Conservation (phyloP, 768 basidiomycete genomes). For the Leccinum truebloodii region DNA sequence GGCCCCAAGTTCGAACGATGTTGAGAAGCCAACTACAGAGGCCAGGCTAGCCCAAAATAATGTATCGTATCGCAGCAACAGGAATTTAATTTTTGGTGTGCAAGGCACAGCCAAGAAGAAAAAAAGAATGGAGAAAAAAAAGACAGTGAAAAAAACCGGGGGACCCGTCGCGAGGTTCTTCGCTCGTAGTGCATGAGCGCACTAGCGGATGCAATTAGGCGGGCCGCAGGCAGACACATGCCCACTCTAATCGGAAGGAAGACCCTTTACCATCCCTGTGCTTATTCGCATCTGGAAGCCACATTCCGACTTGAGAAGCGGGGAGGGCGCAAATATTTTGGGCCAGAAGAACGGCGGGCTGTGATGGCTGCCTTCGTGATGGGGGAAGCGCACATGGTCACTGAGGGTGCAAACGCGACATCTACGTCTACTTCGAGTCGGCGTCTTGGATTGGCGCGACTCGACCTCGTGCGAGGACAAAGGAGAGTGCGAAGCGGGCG, state of each 20-base stretch:
- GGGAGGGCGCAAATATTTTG: slow-evolving; percentile 8
- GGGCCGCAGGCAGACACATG: slow-evolving; percentile 34
- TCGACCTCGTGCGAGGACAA: slow-evolving; percentile 17
- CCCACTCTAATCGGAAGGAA: slow-evolving; percentile 18
- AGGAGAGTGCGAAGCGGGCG: slow-evolving; percentile 5
- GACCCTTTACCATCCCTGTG: slow-evolving; percentile 28
- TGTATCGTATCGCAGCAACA: neutral
- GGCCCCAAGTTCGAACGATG: slow-evolving; percentile 6
- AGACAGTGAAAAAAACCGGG: slow-evolving; percentile 4
- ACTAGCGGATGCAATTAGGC: slow-evolving; percentile 26
- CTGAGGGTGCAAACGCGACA: neutral
- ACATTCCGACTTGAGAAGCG: slow-evolving; percentile 18
- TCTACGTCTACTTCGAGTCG: slow-evolving; percentile 6
- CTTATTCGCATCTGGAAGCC: slow-evolving; percentile 18
- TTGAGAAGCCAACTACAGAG: neutral
- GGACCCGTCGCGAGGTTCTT: slow-evolving; percentile 14
- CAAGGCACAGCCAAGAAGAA: slow-evolving; percentile 19
- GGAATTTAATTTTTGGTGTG: slow-evolving; percentile 12
- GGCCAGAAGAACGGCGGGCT: slow-evolving; percentile 18
- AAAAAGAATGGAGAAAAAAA: neutral
- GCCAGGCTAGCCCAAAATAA: slow-evolving; percentile 12
- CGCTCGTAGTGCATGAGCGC: slow-evolving; percentile 22
- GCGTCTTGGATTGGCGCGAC: slow-evolving; percentile 27
- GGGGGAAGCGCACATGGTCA: neutral
- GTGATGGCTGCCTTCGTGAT: slow-evolving; percentile 24